phyloP scores from a whole-genome alignment of 1,284 basidiomycete genomes.

The Fomes fomentarius region DNA sequence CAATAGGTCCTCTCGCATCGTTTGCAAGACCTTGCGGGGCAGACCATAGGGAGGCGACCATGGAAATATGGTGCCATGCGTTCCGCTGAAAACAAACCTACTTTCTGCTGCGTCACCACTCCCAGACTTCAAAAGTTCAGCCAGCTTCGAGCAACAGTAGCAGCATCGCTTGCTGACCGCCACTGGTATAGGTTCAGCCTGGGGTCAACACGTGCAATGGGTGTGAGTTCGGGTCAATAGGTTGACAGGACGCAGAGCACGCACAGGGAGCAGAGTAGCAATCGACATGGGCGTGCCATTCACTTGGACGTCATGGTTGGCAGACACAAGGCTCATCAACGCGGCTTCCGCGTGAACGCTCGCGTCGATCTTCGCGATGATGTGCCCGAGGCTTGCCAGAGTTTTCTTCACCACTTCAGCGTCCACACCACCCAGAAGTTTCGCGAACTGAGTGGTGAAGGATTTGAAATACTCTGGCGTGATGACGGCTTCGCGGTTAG shows the following conservation, averaged over 20 bases:
- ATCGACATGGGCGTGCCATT: not conserved
- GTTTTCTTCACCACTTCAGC: not conserved
- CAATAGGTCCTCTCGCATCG: not conserved
- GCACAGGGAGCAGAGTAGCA: not conserved
- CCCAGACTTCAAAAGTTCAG: not conserved
- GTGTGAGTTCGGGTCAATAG: not conserved
- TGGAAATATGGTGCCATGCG: not conserved
- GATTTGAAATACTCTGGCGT: not conserved
- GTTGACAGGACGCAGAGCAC: not conserved
- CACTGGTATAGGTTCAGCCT: not conserved
- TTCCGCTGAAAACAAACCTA: not conserved
- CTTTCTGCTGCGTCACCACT: not conserved
- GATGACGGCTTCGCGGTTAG: not conserved
- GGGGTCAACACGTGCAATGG: not conserved
- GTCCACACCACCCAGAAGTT: not conserved
- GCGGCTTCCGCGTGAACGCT: not conserved
- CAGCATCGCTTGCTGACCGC: slow-evolving; percentile 1
- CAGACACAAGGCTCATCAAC: not conserved
- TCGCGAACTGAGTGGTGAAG: not conserved
- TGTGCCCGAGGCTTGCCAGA: not conserved
- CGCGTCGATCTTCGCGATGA: not conserved
- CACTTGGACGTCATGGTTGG: not conserved
- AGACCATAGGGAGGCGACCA: not conserved
- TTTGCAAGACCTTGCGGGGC: not conserved
- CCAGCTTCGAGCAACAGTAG: not conserved